Conservation (phyloP, 1,284 basidiomycete genomes). For the Earliella scabrosa region DNA sequence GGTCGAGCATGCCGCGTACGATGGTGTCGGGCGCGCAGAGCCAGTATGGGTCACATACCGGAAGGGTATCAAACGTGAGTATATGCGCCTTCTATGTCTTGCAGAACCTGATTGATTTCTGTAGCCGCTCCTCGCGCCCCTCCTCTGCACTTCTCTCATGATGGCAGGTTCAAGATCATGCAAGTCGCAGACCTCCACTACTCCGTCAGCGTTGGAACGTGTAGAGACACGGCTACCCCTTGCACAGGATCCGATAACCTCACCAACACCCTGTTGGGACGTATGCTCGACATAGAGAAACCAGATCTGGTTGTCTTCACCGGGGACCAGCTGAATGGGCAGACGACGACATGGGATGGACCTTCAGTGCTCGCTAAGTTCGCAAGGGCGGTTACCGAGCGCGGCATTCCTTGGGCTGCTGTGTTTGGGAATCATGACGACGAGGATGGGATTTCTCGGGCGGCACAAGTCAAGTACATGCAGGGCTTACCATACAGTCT, state of each 20-base stretch:
- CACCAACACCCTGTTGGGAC: slow-evolving; percentile 70
- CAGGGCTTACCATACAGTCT: slow-evolving; percentile 85
- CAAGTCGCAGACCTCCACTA: slow-evolving; percentile 93
- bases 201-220: slow-evolving; percentile 74
- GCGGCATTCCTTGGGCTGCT: slow-evolving; percentile 86
- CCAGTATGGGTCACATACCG: slow-evolving; percentile 65
- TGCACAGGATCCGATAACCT: slow-evolving; percentile 74
- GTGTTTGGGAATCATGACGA: slow-evolving; percentile 94
- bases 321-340: slow-evolving; percentile 88
- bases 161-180: slow-evolving; percentile 87
- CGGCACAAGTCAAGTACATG: slow-evolving; percentile 74
- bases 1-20: slow-evolving; percentile 55
- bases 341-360: slow-evolving; percentile 87
- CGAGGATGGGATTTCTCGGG: slow-evolving; percentile 67
- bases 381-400: slow-evolving; percentile 74
- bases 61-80: slow-evolving; percentile 69
- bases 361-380: slow-evolving; percentile 89
- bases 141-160: slow-evolving; percentile 78
- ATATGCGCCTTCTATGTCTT: background rate
- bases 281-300: slow-evolving; percentile 79
- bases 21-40: slow-evolving; percentile 36
- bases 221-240: slow-evolving; percentile 67
- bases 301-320: slow-evolving; percentile 91
- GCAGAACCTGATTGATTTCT: background rate
- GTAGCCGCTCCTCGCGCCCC: slow-evolving; percentile 70